Base-by-base conservation (phyloP, 2,329 filamentous ascomycete species). In the Huntiella omanensis region DNA sequence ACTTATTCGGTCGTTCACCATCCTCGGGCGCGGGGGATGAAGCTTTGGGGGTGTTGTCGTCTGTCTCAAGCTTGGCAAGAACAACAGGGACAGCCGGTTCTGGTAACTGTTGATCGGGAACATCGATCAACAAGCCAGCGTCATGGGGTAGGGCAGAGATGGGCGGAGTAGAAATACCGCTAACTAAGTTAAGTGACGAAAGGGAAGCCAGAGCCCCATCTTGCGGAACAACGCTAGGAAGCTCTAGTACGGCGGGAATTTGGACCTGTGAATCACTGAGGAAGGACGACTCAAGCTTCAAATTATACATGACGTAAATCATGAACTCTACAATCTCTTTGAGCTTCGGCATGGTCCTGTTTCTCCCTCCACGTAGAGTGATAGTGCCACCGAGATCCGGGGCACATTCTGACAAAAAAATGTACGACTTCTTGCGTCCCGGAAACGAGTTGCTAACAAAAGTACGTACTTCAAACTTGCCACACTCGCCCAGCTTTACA, bases 261-360 rank as follows among this genome's bases (percentile, higher is more conserved):
- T 87, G 75, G 12, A 93, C 81, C 54, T 85, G 93, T 55, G 93
- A 87, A 59, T 98, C 91, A 45, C 84, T 75, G 72, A 98, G 83
- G 40, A 98, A 67, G 54, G 83, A 94, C 1, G 91, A 94, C 62
- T 98, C 91, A 11, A 98, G 70, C 58, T 93, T 94, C 45, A 98
- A 69, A 55, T 95, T 98, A 62, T 98, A 98, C 10, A 96, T 87
- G 15, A 98, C 92, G 54, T 96, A 98, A 34, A 92, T 82, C 88
- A 98, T 95, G 58, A 98, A 96, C 58, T 98, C 91, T 8, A 88
- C 91, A 53, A 98, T 91, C 45, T 77, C 75, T 62, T 98, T 98
- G 60, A 98, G 77, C 54, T 78, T 83, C 1, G 76, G 68, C 13
- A 98, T 69, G 0, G 77, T 68, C 41, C 73, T 65, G 28, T 77